phyloP scores from a whole-genome alignment of 805 yeast species.

The Yarrowia sp. region DNA sequence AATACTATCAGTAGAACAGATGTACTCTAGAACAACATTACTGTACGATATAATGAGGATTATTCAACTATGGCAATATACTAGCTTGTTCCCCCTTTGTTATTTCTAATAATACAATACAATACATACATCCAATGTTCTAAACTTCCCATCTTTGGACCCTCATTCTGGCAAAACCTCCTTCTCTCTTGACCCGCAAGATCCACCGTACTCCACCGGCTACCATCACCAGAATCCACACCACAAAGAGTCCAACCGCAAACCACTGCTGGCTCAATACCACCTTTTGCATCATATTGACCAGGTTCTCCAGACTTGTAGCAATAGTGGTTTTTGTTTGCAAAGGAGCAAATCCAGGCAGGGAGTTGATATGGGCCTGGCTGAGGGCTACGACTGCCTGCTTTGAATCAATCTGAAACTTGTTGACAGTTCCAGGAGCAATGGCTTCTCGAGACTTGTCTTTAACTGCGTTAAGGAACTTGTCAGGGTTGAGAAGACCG shows the following conservation, averaged over 20 bases:
- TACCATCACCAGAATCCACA: not conserved
- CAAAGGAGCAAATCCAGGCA: constrained; percentile 23
- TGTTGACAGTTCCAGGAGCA: not conserved
- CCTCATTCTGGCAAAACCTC: not conserved
- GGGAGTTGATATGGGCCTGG: constrained; percentile 4
- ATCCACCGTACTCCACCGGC: not conserved
- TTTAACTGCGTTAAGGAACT: not conserved
- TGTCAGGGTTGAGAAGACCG: not conserved
- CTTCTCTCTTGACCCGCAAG: not conserved
- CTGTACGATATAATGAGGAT: too few relatives aligned
- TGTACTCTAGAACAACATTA: too few relatives aligned
- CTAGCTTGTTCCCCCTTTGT: too few relatives aligned
- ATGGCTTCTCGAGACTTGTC: not conserved
- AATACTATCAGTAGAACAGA: too few relatives aligned
- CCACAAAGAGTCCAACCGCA: constrained; percentile 1
- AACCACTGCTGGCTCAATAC: constrained; percentile 18
- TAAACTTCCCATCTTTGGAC: constrained; percentile 5
- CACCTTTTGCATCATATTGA: constrained; percentile 16
- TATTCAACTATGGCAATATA: too few relatives aligned
- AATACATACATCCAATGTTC: not conserved
- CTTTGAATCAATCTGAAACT: not conserved
- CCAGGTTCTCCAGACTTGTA: constrained; percentile 26
- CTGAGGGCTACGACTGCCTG: not conserved
- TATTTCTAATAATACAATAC: not conserved
- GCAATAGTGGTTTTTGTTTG: constrained; percentile 17